phyloP scores from a whole-genome alignment of 2,329 filamentous ascomycete genomes.

The Aureobasidium sp. region DNA sequence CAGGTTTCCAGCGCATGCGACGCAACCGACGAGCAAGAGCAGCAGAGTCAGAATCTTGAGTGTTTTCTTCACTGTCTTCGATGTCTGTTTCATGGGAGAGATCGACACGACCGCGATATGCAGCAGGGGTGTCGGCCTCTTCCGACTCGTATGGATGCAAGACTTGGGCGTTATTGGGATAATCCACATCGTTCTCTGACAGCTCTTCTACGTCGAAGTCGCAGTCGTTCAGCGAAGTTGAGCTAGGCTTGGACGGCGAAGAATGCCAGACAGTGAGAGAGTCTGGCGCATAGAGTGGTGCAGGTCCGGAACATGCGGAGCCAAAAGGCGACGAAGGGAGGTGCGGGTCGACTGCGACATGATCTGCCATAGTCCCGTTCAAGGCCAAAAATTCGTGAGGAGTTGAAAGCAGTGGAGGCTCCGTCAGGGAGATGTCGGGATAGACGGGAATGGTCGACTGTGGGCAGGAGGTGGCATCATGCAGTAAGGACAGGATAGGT shows the following conservation, averaged over 20 bases:
- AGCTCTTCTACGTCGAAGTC: slow-evolving; percentile 40
- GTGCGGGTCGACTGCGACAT: not conserved
- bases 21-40: not conserved
- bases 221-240: slow-evolving; percentile 13
- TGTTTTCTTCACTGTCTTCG: not conserved
- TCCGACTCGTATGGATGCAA: slow-evolving; percentile 39
- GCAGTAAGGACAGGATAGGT: not conserved
- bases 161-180: slow-evolving; percentile 37
- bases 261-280: slow-evolving; percentile 1
- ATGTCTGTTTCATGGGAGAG: not conserved
- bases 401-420: not conserved
- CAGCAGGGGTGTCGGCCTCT: slow-evolving; percentile 28
- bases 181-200: slow-evolving; percentile 29
- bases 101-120: not conserved
- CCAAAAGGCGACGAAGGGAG: not conserved
- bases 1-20: slow-evolving; percentile 5
- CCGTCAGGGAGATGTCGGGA: not conserved
- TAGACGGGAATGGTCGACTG: not conserved
- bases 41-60: not conserved
- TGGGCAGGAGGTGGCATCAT: slow-evolving; percentile 11
- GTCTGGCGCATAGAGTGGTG: not conserved
- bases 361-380: not conserved
- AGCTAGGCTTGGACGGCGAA: not conserved
- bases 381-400: not conserved
- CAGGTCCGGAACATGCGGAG: not conserved